Evolutionary conservation across 1,139 yeast species (phyloP).

Genomic region (Yamadazyma kanchanaburiensis): DNA sequence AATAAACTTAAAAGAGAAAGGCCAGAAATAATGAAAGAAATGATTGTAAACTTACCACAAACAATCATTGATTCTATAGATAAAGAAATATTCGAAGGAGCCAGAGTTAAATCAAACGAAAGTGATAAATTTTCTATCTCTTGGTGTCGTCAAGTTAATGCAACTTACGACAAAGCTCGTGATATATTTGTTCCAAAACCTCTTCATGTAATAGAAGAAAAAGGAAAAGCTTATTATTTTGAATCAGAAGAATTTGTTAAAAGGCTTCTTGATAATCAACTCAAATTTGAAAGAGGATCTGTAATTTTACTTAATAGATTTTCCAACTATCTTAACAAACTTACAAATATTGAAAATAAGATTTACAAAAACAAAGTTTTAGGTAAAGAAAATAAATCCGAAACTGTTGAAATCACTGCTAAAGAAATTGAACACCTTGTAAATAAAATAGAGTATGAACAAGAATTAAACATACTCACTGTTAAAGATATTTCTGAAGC

Average conservation of each 20-base stretch:
- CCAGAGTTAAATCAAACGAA: conserved; percentile 20
- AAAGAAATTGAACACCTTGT: conserved; percentile 34
- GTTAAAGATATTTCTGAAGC: conserved; percentile 47
- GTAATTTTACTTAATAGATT: conserved; percentile 50
- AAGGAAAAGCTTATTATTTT: conserved; percentile 40
- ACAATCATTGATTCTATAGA: conserved; percentile 3
- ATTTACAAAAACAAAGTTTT: conserved; percentile 41
- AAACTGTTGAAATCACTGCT: conserved; percentile 23
- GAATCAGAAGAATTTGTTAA: conserved; percentile 43
- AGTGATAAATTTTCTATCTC: conserved; percentile 13
- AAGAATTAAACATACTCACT: conserved; percentile 45
- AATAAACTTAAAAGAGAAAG: conserved; percentile 48
- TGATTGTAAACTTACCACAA: conserved; percentile 35
- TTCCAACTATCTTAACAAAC: conserved; percentile 39
- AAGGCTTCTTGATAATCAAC: conserved; percentile 23
- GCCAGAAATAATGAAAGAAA: conserved; percentile 48
- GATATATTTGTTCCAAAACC: conserved; percentile 56
- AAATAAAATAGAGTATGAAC: conserved; percentile 25
- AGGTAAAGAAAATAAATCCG: conserved; percentile 11
- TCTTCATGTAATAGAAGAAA: conserved; percentile 38
- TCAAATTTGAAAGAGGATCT: conserved; percentile 9
- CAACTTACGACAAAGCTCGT: conserved; percentile 39
- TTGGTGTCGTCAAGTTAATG: conserved; percentile 34
- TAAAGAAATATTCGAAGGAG: conserved; percentile 36
- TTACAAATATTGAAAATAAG: conserved; percentile 45